Percentiles rank a stretch among this genome's conserved stretches.
Conservation (phyloP, 2,329 filamentous ascomycete species). For the Aspergillus novoparasiticus region DNA sequence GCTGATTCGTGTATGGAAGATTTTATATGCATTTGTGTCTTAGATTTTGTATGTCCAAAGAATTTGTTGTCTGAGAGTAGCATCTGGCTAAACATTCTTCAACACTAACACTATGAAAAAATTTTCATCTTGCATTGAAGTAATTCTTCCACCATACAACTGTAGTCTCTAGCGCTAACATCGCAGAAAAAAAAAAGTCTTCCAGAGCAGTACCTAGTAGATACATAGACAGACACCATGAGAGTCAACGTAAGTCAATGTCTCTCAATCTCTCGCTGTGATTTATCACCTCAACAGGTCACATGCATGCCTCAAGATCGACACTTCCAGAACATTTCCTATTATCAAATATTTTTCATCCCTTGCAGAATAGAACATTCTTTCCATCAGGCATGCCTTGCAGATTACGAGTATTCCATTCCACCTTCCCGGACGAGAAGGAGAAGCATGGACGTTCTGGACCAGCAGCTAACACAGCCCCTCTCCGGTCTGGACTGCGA, state of each 20-base stretch:
- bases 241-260: not conserved
- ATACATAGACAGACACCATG: not conserved
- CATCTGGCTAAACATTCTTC: not conserved
- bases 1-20: not conserved
- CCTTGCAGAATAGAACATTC: not conserved
- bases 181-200: not conserved
- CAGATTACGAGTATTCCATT: not conserved
- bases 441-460: not conserved
- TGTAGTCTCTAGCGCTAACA: not conserved
- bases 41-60: not conserved
- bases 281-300: not conserved
- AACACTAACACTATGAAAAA: not conserved
- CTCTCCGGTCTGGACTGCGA: constrained; percentile 1
- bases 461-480: not conserved
- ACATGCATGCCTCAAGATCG: not conserved
- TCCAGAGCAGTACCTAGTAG: not conserved
- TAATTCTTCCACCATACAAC: not conserved
- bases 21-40: not conserved
- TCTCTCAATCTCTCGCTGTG: not conserved
- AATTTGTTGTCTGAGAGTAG: not conserved
- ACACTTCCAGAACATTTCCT: not conserved
- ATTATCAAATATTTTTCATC: not conserved
- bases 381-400: constrained; percentile 8
- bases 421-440: not conserved
- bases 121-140: not conserved